Percentiles rank a stretch among this genome's conserved stretches.
phyloP scores from a whole-genome alignment of 2,329 filamentous ascomycete genomes.

The Clarireedia paspali region DNA sequence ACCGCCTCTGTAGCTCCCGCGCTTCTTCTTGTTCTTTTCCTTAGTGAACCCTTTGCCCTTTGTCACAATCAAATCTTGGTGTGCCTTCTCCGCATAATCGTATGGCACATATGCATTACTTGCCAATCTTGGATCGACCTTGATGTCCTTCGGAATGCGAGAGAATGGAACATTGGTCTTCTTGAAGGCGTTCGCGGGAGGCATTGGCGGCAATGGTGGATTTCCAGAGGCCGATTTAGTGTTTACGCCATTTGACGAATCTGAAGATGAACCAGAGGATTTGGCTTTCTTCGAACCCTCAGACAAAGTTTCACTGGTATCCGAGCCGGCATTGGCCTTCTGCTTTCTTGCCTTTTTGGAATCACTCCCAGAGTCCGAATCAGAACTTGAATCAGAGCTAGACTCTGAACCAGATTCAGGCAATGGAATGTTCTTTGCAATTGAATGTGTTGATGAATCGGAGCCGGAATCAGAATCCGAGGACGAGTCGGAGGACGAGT shows the following conservation, averaged over 20 bases:
- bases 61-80: slow-evolving; percentile 81
- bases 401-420: slow-evolving; percentile 27
- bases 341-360: slow-evolving; percentile 40
- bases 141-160: slow-evolving; percentile 62
- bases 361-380: slow-evolving; percentile 33
- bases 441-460: slow-evolving; percentile 22
- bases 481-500: slow-evolving; percentile 23
- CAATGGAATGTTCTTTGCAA: slow-evolving; percentile 24
- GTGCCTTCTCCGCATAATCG: slow-evolving; percentile 82
- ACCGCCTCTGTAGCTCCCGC: slow-evolving; percentile 84
- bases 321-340: slow-evolving; percentile 22
- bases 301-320: slow-evolving; percentile 29
- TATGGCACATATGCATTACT: slow-evolving; percentile 80
- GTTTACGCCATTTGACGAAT: slow-evolving; percentile 15
- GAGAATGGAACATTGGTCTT: slow-evolving; percentile 65
- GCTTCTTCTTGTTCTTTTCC: slow-evolving; percentile 99
- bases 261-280: slow-evolving; percentile 21
- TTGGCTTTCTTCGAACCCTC: slow-evolving; percentile 24
- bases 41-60: slow-evolving; percentile 97
- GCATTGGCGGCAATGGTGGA: slow-evolving; percentile 29
- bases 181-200: slow-evolving; percentile 32
- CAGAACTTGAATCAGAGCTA: slow-evolving; percentile 24
- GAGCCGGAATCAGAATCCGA: slow-evolving; percentile 19
- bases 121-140: slow-evolving; percentile 59
- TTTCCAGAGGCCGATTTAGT: slow-evolving; percentile 28